Evolutionary conservation across 2,329 filamentous ascomycete genomes (phyloP), one percentile per base, ranked within the genome.

Genomic region (Metarhizium robertsii): DNA sequence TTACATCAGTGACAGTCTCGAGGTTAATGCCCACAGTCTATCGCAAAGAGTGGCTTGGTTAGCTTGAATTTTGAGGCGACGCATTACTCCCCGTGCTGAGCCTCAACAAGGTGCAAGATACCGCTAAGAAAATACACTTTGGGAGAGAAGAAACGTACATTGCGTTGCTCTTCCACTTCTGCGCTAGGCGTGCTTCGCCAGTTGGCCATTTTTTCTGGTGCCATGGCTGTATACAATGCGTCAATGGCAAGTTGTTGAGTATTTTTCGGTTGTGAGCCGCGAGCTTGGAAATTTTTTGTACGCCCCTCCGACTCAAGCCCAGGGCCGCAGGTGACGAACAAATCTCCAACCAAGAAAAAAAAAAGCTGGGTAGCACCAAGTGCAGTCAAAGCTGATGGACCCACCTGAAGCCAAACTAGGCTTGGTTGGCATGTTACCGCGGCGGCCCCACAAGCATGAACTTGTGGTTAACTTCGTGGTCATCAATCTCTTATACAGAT

Each of bases 1-100:
- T 81, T 64, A 92, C 88, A 75, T 97, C 85, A 63, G 87, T 88
- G 66, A 99, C 88, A 25, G 90, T 96, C 74, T 99, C 94, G 62
- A 85, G 78, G 71, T 94, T 90, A 74, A 99, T 85, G 63, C 86
- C 84, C 66, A 99, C 86, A 64, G 89, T 87, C 88, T 96, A 64
- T 34, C 43, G 50, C n/a, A 49, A 25, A 53, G 34, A 25, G 53
- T 36, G 53, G 52, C 20, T 49, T 20, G 40, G 57, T 60, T 58
- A 63, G 60, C 47, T 25, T 6, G 4, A 32, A 25, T 10, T 46
- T 2, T 13, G 16, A 43, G 30, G 16, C 20, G 18, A n/a, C n/a
- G 30, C 10, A 2, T 32, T 34, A 13, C 47, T 11, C 16, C 20
- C 30, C 32, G 4, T n/a, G 20, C 13, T 30, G 25, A 30, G 45